A percentile compares a stretch with the other conserved stretches of the same genome.
Conservation (phyloP, 257 asterid genomes). For the Solanum sitiens region DNA sequence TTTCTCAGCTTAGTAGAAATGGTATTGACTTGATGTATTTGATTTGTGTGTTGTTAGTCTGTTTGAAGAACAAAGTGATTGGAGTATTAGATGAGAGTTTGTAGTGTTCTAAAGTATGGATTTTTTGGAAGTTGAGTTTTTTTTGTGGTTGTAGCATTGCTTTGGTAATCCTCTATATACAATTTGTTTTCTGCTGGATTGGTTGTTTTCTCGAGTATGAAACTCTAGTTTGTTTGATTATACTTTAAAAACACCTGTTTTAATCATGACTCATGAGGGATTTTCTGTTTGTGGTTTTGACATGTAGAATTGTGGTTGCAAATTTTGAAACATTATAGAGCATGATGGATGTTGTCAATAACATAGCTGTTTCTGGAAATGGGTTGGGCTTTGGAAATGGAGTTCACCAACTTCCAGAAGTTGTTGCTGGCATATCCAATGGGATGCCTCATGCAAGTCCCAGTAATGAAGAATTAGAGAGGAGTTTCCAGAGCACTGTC, state of each 20-base stretch:
- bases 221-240: neutral
- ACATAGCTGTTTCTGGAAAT: conserved; percentile 10
- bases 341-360: conserved; percentile 21
- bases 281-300: neutral
- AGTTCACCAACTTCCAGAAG: conserved; percentile 14
- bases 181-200: neutral
- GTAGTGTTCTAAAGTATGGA: neutral
- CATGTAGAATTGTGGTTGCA: neutral
- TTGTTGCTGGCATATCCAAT: conserved; percentile 1
- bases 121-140: neutral
- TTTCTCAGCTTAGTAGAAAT: neutral
- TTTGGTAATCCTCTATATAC: neutral
- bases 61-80: neutral
- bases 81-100: neutral
- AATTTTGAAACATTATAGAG: neutral
- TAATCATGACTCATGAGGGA: neutral
- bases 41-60: neutral
- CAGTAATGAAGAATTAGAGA: conserved; percentile 6
- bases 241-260: neutral
- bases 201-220: neutral
- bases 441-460: conserved; percentile 10
- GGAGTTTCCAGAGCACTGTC: conserved; percentile 3
- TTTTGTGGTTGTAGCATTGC: neutral
- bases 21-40: neutral
- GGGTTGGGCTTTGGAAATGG: conserved; percentile 19